Conservation (phyloP, 2,329 filamentous ascomycete genomes). For the Lasiodiplodia sp. region DNA sequence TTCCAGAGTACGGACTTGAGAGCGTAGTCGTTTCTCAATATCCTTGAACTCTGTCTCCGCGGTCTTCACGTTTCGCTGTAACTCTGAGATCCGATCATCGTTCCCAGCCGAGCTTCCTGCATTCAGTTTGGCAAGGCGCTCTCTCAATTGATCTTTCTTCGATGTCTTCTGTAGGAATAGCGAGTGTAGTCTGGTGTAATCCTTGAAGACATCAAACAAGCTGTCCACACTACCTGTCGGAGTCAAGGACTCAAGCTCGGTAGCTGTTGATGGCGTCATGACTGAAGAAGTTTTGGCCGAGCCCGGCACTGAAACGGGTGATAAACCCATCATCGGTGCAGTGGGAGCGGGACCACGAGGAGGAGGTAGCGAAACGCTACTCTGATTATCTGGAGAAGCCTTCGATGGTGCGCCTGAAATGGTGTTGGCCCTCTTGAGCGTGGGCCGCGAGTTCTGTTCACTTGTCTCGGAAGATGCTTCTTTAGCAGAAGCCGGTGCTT, state of each 20-base stretch:
- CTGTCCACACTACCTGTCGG: neutral
- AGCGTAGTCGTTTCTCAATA: neutral
- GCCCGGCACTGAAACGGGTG: neutral
- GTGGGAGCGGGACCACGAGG: neutral
- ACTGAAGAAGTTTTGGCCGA: neutral
- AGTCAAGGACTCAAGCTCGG: too few species aligned
- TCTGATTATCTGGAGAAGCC: neutral
- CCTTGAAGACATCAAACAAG: neutral
- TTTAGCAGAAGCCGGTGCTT: neutral
- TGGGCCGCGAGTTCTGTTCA: neutral
- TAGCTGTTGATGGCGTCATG: neutral
- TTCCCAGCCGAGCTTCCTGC: neutral
- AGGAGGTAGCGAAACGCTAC: neutral
- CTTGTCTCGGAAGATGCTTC: neutral
- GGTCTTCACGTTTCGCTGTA: neutral
- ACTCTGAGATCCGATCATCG: too few species aligned
- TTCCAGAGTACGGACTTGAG: neutral
- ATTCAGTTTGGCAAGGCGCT: neutral
- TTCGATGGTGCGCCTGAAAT: neutral
- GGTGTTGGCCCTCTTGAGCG: neutral
- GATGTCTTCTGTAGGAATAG: neutral
- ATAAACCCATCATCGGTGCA: constrained; percentile 8
- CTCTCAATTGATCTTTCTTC: neutral
- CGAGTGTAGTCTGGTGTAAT: neutral
- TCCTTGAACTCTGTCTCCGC: neutral